Evolutionary conservation across 176 grass and related monocot genomes (phyloP).

Genomic region (Triticum monococcum): DNA sequence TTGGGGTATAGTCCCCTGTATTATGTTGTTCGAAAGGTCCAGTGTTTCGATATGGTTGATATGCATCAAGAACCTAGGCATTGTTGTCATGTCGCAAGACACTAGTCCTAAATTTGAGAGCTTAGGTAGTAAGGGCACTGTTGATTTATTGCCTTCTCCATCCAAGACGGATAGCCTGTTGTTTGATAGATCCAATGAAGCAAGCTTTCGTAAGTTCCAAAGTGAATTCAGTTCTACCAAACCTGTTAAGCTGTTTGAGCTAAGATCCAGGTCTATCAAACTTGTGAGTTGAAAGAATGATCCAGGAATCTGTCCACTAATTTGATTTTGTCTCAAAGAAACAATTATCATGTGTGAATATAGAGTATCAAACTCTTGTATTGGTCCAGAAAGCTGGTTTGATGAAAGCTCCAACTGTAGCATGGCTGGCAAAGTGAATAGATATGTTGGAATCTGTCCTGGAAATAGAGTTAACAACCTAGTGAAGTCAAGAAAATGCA

Average conservation of each 20-base stretch:
- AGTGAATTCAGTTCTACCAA: not conserved
- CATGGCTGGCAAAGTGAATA: slow-evolving; percentile 7
- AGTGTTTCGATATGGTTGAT: not conserved
- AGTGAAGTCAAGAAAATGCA: not conserved
- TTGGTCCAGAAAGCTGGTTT: slow-evolving; percentile 8
- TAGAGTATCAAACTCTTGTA: not conserved
- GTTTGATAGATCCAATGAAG: not conserved
- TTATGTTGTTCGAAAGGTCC: slow-evolving; percentile 24
- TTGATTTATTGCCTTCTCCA: not conserved
- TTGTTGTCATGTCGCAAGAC: not conserved
- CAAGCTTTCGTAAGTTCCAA: not conserved
- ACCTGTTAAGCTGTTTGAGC: not conserved
- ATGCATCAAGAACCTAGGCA: not conserved
- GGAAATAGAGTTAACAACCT: not conserved
- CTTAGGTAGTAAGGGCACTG: not conserved
- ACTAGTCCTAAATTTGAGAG: accelerated
- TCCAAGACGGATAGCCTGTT: slow-evolving; percentile 14
- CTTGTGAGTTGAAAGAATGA: slow-evolving; percentile 6
- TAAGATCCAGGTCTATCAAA: not conserved
- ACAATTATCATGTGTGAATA: not conserved
- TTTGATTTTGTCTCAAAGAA: not conserved
- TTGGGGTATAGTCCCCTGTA: slow-evolving; percentile 14
- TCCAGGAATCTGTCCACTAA: slow-evolving; percentile 15
- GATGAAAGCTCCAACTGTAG: not conserved
- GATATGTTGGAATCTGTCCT: slow-evolving; percentile 6